A percentile compares a stretch with the other conserved stretches of the same genome.
phyloP scores from a whole-genome alignment of 2,329 filamentous ascomycete genomes.

The Triangularia setosa region DNA sequence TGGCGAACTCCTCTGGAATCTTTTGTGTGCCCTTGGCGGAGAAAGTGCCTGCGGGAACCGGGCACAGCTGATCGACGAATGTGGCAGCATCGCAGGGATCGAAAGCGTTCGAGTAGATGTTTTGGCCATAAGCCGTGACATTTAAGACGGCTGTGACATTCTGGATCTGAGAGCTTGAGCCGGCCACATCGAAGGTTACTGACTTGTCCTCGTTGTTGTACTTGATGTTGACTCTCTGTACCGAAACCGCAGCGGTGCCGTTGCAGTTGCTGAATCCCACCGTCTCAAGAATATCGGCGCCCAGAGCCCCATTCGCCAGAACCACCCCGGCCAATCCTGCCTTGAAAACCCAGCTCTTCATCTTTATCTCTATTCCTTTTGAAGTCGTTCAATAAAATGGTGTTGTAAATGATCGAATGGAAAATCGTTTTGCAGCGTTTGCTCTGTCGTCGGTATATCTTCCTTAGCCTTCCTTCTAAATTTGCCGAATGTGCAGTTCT shows the following conservation, averaged over 20 bases:
- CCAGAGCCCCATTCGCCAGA: slow-evolving; percentile 47
- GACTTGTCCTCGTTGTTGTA: slow-evolving; percentile 73
- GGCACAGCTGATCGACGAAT: slow-evolving; percentile 72
- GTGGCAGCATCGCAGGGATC: slow-evolving; percentile 72
- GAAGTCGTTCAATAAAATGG: background rate
- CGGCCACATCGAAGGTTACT: slow-evolving; percentile 78
- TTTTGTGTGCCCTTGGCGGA: slow-evolving; percentile 65
- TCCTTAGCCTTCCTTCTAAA: background rate
- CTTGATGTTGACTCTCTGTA: slow-evolving; percentile 70
- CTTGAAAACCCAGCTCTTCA: slow-evolving; percentile 14
- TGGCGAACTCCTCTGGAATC: slow-evolving; percentile 68
- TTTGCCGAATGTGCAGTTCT: background rate
- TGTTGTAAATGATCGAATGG: background rate
- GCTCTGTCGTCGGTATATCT: background rate
- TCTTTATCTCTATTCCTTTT: background rate
- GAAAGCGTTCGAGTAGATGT: slow-evolving; percentile 75
- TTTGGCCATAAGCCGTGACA: slow-evolving; percentile 78
- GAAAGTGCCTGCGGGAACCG: slow-evolving; percentile 74
- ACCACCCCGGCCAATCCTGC: slow-evolving; percentile 20
- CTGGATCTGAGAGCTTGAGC: slow-evolving; percentile 67
- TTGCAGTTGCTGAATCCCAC: slow-evolving; percentile 74
- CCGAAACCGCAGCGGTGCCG: slow-evolving; percentile 62
- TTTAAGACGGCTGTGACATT: slow-evolving; percentile 75
- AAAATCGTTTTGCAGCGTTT: background rate
- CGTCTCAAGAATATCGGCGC: slow-evolving; percentile 71